Base-by-base conservation (phyloP, 371 early-diverging fungal species). In the Mortierella sp. region DNA sequence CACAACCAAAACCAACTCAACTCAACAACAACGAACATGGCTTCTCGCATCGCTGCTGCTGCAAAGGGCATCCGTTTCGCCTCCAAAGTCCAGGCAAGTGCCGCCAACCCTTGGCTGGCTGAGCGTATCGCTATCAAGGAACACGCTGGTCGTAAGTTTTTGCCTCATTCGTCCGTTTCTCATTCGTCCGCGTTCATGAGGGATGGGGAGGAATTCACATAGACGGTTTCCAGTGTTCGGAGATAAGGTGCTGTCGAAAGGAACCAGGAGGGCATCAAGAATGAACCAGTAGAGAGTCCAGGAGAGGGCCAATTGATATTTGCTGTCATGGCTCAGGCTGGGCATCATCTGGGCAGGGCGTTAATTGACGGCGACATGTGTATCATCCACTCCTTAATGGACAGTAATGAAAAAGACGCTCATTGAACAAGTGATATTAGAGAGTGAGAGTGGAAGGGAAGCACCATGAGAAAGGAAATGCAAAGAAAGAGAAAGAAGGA, bases 1-100 rank as follows among this genome's bases (percentile, higher is more conserved):
- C 39, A 63, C 34, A 9, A 52, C 4, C 52, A 52, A 64, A 39
- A 64, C 39, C 65, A 24, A 24, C 45, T 24, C 50, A 68, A 11
- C 45, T 47, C 37, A 45, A 31, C 14, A 39, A n/a, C 41, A 19
- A 10, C 22, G 10, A 74, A 40, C 31, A 79, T 79, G 79, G 79
- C 79, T 34, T 69, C 74, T 47, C 76, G 79, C 48, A 61, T 79
- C 47, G 79, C 79, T 40, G 31, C 68, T 70, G 74, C 70, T 34
- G 79, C 74, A 52, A 73, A 74, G 63, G 77, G 77, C 71, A 61
- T 77, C 58, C 79, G 79, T 41, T 74, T 74, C 75, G 69, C 74
- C 52, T 74, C 79, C 66, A 16, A 68, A 41, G 64, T 58, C 58
- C 19, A 58, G n/a, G 76, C n/a, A 22, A 44, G 70, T 40, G 39